Percentiles rank a stretch among this genome's conserved stretches.
Evolutionary conservation across 192 early-diverging fungal species (phyloP).

Genomic region (Coemansia furcata): DNA sequence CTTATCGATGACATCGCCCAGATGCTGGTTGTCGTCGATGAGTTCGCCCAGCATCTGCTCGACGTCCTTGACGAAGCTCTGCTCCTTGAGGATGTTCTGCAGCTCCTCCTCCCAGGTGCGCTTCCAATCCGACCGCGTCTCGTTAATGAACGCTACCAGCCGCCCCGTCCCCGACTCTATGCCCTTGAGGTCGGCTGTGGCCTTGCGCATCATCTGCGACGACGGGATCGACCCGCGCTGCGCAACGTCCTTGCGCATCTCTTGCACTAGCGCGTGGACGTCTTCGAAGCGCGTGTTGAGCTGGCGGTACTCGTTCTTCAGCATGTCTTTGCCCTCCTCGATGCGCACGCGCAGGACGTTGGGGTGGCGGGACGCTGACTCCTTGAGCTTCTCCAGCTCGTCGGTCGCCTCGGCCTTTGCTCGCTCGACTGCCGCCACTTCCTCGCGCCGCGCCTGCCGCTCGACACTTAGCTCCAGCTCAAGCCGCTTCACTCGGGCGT

Average conservation of each 20-base stretch:
- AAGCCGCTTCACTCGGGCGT: conserved; percentile 5
- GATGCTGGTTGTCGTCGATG: conserved; percentile 60
- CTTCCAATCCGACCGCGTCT: conserved; percentile 71
- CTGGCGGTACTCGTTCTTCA: conserved; percentile 49
- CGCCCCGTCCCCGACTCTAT: conserved; percentile 55
- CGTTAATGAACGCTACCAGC: conserved; percentile 59
- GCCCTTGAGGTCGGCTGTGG: conserved; percentile 53
- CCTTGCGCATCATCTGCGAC: conserved; percentile 54
- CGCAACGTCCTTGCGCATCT: conserved; percentile 71
- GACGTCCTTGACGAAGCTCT: conserved; percentile 76
- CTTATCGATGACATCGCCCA: conserved; percentile 60
- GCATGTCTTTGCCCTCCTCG: conserved; percentile 55
- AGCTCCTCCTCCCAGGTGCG: conserved; percentile 83
- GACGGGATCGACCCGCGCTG: conserved; percentile 66
- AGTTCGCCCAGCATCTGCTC: conserved; percentile 69
- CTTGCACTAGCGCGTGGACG: conserved; percentile 66
- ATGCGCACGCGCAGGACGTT: conserved; percentile 51
- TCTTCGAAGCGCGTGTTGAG: conserved; percentile 61
- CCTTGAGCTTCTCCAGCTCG: conserved; percentile 39
- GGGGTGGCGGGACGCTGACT: conserved; percentile 42
- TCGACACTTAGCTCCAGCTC: conserved; percentile 28
- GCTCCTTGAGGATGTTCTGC: conserved; percentile 77
- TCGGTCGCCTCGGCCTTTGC: conserved; percentile 12
- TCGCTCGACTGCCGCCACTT: not conserved
- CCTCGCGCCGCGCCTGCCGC: conserved; percentile 28